phyloP scores from a whole-genome alignment of 495 filamentous ascomycete genomes.

The Saxispiralis lemnorum region DNA sequence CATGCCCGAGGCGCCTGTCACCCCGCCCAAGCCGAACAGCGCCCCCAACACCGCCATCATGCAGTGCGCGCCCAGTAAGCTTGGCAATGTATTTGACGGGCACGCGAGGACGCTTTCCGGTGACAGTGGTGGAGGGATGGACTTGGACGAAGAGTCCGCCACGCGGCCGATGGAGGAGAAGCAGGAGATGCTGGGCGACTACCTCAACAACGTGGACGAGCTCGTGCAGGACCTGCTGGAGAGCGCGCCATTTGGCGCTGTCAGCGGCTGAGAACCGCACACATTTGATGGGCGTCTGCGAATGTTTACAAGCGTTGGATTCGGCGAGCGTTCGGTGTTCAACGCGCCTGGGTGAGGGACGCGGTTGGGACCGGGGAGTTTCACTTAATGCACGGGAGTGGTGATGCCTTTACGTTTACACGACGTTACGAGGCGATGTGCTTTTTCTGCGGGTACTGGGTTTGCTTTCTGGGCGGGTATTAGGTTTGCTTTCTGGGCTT shows the following conservation, averaged over 20 bases:
- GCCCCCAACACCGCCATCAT: conserved; percentile 26
- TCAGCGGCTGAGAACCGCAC: background rate
- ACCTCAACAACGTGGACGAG: conserved; percentile 79
- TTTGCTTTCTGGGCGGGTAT: too few relatives aligned
- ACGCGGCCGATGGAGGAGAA: conserved; percentile 74
- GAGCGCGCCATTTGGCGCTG: conserved; percentile 46
- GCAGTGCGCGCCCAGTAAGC: conserved; percentile 57
- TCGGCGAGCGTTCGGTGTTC: too few relatives aligned
- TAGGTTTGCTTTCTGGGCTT: too few relatives aligned
- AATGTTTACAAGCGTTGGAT: too few relatives aligned
- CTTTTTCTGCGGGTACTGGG: too few relatives aligned
- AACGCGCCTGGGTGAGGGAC: too few relatives aligned
- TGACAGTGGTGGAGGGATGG: conserved; percentile 19
- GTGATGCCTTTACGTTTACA: too few relatives aligned
- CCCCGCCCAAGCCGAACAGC: conserved; percentile 27
- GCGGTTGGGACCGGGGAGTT: too few relatives aligned
- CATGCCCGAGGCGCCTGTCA: conserved; percentile 57
- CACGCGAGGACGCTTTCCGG: conserved; percentile 21
- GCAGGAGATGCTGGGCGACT: conserved; percentile 59
- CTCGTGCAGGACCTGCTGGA: conserved; percentile 78
- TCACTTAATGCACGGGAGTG: too few relatives aligned
- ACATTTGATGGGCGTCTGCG: too few relatives aligned
- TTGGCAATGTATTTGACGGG: conserved; percentile 32
- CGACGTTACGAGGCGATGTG: too few relatives aligned
- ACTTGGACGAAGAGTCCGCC: conserved; percentile 22